Evolutionary conservation across 2,329 filamentous ascomycete species (phyloP).

Genomic region (Ciborinia camelliae): DNA sequence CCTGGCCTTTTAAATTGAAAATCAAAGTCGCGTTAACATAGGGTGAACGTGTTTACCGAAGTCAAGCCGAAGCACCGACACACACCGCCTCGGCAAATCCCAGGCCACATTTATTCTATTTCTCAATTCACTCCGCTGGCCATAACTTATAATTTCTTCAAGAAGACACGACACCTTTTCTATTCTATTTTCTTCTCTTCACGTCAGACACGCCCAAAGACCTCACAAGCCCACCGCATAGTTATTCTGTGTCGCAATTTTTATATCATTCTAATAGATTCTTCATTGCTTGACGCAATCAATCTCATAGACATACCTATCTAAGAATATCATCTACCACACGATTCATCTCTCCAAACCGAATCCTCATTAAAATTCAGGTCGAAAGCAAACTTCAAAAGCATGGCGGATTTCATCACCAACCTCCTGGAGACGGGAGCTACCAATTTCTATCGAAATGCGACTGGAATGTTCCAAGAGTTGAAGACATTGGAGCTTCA

Average conservation of each 20-base stretch:
- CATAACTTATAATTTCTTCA: not conserved
- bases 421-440: conserved; percentile 21
- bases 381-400: not conserved
- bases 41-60: conserved; percentile 10
- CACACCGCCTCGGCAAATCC: not conserved
- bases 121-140: not conserved
- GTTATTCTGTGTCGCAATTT: not conserved
- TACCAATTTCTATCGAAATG: conserved; percentile 25
- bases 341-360: not conserved
- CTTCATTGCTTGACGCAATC: not conserved
- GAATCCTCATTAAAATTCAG: not conserved
- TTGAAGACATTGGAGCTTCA: conserved; percentile 44
- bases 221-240: not conserved
- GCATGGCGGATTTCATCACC: conserved; percentile 15
- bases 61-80: not conserved
- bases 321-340: not conserved
- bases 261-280: not conserved
- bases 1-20: not conserved
- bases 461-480: conserved; percentile 41
- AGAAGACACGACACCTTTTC: not conserved
- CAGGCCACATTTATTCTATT: conserved; percentile 1
- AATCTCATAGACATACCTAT: not conserved
- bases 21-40: conserved; percentile 6
- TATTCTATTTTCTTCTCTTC: not conserved
- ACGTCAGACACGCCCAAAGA: not conserved